Evolutionary conservation across 164 flowering plant species (phyloP), one percentile per base, ranked within the genome.

Genomic region (Chimonanthus praecox): DNA sequence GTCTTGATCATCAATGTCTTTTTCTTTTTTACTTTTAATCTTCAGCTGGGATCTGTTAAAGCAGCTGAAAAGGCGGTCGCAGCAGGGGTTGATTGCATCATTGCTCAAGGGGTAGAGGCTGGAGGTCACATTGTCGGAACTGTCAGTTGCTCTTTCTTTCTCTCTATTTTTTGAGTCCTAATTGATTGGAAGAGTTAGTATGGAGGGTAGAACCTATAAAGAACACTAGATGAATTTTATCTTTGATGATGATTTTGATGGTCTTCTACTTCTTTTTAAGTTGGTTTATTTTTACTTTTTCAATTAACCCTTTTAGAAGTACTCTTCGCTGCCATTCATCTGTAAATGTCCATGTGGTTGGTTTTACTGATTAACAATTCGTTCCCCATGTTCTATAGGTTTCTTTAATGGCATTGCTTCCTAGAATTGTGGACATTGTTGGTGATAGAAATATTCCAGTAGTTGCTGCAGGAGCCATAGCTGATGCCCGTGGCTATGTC

Each of bases 11-110:
- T 33, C 33, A 33, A 33, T 33, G 33, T 33, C 2, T 33, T 33
- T 33, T 20, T 20, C 2, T 33, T 33, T 33, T 33, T 33, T 33
- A 33, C 33, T 71, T 21, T 11, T 6, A n/a, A 44, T 64, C 6
- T 74, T 5, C 54, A 81, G 83, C 68, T 81, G 46, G 83, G 80
- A 63, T 78, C 83, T 0, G 71, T 80, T 68, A 70, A 63, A 15
- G 83, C 58, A 49, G 83, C 80, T 0, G 83, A 80, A 51, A 75
- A 68, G 64, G 83, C 80, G 2, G 71, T 80, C 64, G 78, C 83
- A n/a, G 83, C 76, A 4, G 83, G 80, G n/a, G 78, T 80, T 6
- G 83, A 80, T 62, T 77, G 83, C 62, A 80, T 78, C 49, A 68
- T 80, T 10, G 83, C 74, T 45, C 80, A 80, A 69, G 83, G 83